Conservation (phyloP, 2,329 filamentous ascomycete genomes). For the Proliferodiscus dingleyae region DNA sequence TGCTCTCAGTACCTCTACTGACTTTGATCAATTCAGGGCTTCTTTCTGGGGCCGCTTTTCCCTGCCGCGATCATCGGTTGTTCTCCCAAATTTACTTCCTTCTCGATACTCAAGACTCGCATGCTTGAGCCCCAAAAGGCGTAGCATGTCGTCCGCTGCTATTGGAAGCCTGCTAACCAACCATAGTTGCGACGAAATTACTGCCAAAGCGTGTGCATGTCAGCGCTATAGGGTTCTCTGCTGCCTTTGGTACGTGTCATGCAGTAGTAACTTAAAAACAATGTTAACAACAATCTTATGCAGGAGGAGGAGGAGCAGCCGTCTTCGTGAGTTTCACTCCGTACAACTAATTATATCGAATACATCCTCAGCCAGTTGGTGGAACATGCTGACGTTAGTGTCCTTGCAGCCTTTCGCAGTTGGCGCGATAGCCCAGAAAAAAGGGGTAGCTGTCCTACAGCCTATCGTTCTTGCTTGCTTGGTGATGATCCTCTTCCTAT, state of each 20-base stretch:
- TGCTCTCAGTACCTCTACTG: not conserved
- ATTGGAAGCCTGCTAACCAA: too few relatives aligned
- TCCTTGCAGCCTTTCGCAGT: conserved; percentile 50
- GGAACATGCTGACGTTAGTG: not conserved
- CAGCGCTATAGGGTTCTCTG: conserved; percentile 72
- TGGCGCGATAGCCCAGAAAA: conserved; percentile 58
- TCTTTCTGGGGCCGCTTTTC: conserved; percentile 77
- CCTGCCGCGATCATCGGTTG: conserved; percentile 62
- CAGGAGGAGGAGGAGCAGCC: conserved; percentile 64
- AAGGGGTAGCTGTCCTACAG: conserved; percentile 53
- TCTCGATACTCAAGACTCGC: too few relatives aligned
- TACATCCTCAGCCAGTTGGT: too few relatives aligned
- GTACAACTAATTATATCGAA: not conserved
- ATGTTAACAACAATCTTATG: too few relatives aligned
- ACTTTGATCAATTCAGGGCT: conserved; percentile 44
- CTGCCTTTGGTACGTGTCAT: too few relatives aligned
- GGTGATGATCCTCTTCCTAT: conserved; percentile 41
- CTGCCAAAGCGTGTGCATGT: conserved; percentile 71
- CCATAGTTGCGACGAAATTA: conserved; percentile 60
- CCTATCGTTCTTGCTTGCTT: conserved; percentile 49
- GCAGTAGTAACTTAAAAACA: too few relatives aligned
- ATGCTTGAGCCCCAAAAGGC: too few relatives aligned
- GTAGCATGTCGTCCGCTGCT: too few relatives aligned
- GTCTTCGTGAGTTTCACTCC: conserved; percentile 36
- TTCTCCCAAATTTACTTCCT: not conserved